A percentile compares a stretch with the other conserved stretches of the same genome.
Evolutionary conservation across 2,329 filamentous ascomycete genomes (phyloP).

Genomic region (Fusarium sp.): DNA sequence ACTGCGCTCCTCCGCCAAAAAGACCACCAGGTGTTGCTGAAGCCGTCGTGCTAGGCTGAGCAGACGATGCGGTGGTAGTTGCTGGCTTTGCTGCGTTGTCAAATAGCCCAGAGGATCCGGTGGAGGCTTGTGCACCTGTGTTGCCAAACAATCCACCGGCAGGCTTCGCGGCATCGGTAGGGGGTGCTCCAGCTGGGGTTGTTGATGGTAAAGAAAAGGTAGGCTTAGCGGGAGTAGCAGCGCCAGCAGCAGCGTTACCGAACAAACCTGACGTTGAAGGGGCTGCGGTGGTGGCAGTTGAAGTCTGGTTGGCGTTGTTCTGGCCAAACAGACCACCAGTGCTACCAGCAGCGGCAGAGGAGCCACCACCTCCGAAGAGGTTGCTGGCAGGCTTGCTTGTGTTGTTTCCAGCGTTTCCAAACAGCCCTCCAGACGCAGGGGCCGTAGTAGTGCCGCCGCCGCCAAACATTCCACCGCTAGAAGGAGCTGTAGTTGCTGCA

Average conservation of each 20-base stretch:
- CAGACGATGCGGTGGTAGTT: slow-evolving; percentile 32
- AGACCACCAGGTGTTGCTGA: slow-evolving; percentile 43
- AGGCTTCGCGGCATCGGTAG: slow-evolving; percentile 51
- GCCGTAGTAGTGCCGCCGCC: slow-evolving; percentile 43
- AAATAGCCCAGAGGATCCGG: slow-evolving; percentile 46
- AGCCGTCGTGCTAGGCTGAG: slow-evolving; percentile 35
- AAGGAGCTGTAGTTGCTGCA: slow-evolving; percentile 40
- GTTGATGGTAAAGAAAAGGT: slow-evolving; percentile 62
- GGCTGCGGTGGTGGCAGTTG: slow-evolving; percentile 41
- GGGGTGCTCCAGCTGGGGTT: slow-evolving; percentile 67
- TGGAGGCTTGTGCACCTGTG: slow-evolving; percentile 32
- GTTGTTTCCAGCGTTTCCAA: slow-evolving; percentile 44
- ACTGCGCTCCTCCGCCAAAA: slow-evolving; percentile 51
- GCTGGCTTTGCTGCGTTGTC: slow-evolving; percentile 44
- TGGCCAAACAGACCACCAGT: slow-evolving; percentile 43
- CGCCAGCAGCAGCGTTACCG: slow-evolving; percentile 40
- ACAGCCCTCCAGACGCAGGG: slow-evolving; percentile 48
- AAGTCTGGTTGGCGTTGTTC: slow-evolving; percentile 40
- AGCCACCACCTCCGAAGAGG: slow-evolving; percentile 47
- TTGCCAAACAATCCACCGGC: slow-evolving; percentile 43
- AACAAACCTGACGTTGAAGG: slow-evolving; percentile 49
- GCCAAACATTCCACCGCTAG: slow-evolving; percentile 45
- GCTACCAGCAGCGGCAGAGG: slow-evolving; percentile 39
- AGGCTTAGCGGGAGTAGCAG: slow-evolving; percentile 59
- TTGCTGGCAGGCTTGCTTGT: slow-evolving; percentile 36